Evolutionary conservation across 148 eudicot species (phyloP).

Genomic region (Rhododendron molle): DNA sequence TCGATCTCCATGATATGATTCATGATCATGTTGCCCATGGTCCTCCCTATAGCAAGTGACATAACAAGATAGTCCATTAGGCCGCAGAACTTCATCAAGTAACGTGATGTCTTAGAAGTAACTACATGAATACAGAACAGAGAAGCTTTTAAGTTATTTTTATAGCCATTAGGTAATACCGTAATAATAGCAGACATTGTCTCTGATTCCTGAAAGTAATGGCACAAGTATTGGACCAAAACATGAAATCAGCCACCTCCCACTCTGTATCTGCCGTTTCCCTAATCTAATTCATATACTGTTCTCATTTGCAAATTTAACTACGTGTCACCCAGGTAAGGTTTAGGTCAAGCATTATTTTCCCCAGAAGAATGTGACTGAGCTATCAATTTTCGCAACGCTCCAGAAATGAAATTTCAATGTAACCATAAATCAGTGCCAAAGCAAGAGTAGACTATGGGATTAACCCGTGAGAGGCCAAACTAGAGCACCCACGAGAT

Average conservation of each 20-base stretch:
- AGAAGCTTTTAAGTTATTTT: background rate
- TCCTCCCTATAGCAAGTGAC: constrained; percentile 46
- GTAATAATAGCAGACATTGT: background rate
- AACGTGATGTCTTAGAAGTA: background rate
- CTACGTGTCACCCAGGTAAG: background rate
- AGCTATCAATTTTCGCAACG: background rate
- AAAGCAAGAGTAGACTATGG: background rate
- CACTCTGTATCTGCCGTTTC: too few species aligned
- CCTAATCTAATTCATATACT: background rate
- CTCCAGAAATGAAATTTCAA: background rate
- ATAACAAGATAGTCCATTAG: constrained; percentile 4
- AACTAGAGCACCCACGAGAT: background rate
- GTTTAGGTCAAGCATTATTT: constrained; percentile 1
- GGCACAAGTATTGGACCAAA: background rate
- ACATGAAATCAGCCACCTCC: background rate
- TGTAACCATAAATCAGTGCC: background rate
- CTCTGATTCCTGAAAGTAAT: background rate
- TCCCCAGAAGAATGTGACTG: background rate
- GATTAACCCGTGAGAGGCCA: background rate
- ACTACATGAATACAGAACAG: background rate
- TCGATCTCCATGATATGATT: constrained; percentile 91
- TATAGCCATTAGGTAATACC: too few species aligned
- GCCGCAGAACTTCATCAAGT: background rate
- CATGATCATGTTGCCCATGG: constrained; percentile 86
- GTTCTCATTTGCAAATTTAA: background rate